Evolutionary conservation across 2,329 filamentous ascomycete genomes (phyloP), one percentile per base, ranked within the genome.

Genomic region (Botrytis medusae): DNA sequence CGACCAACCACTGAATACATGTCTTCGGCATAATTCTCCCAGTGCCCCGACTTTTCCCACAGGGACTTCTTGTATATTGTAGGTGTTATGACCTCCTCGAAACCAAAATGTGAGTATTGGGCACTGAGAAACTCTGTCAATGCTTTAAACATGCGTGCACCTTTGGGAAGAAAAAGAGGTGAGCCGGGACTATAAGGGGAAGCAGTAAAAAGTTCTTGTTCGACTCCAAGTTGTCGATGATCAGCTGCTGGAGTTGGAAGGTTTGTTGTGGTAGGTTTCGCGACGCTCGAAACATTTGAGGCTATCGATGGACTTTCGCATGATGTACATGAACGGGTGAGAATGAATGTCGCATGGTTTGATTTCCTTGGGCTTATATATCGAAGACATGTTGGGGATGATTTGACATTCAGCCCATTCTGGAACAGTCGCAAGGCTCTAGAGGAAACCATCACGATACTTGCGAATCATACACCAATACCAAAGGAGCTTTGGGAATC

Each of bases 11-110:
- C 94, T 72, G 92, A 91, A 82, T 95, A 97, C 94, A 97, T 97
- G 80, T 97, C 93, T 79, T 97, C 91, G 74, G 93, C 91, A 83
- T 97, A 97, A 81, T 97, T 97, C 72, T 95, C 91, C 86, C 95
- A 90, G 77, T 97, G 94, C 2, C 94, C 94, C 0, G 93, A 96
- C 77, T 90, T 91, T 79, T 93, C 90, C 94, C 94, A 97, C 44
- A 97, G 84, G 9, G 92, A 90, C 81, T 93, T 93, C 80, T 97
- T 97, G 85, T 96, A 97, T 80, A 97, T 96, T 67, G 91, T 96
- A 2, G 94, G 94, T 12, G 93, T 96, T 78, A 97, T 90, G 76
- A 97, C 94, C 81, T 97, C 94, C 77, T 94, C 88, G 81, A 95
- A 97, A 74, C 94, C 94, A 82, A 95, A 96, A 76, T 90, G 88